phyloP scores from a whole-genome alignment of 2,329 filamentous ascomycete genomes.

The Epichloe hybrida region DNA sequence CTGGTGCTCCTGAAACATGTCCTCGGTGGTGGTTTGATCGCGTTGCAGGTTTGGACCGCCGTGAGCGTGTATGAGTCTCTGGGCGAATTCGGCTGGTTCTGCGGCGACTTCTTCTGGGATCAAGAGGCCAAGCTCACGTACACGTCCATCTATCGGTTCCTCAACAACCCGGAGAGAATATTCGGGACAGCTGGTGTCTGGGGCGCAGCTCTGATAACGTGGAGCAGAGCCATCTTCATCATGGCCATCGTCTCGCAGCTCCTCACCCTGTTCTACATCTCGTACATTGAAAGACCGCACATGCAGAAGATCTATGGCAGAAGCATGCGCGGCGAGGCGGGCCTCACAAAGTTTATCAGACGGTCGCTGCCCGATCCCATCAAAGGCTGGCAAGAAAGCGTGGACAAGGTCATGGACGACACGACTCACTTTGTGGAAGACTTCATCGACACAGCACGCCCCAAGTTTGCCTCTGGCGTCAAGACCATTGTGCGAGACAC shows the following conservation, averaged over 20 bases:
- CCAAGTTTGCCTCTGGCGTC: slow-evolving; percentile 75
- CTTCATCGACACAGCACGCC: slow-evolving; percentile 70
- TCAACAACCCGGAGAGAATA: slow-evolving; percentile 94
- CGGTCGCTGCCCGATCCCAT: slow-evolving; percentile 74
- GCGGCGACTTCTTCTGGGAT: slow-evolving; percentile 96
- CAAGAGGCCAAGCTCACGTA: slow-evolving; percentile 82
- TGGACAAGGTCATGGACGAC: slow-evolving; percentile 77
- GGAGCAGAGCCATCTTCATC: slow-evolving; percentile 74
- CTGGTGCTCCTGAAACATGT: slow-evolving; percentile 78
- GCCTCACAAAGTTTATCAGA: slow-evolving; percentile 82
- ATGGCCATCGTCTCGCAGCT: slow-evolving; percentile 77
- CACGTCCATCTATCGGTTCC: slow-evolving; percentile 91
- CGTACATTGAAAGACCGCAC: slow-evolving; percentile 87
- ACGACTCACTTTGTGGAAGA: slow-evolving; percentile 85
- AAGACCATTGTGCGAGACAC: slow-evolving; percentile 82
- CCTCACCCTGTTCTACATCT: slow-evolving; percentile 74
- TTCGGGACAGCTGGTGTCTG: slow-evolving; percentile 90
- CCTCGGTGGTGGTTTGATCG: slow-evolving; percentile 64
- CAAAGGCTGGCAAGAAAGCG: slow-evolving; percentile 68
- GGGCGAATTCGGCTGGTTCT: slow-evolving; percentile 98
- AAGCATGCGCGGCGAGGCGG: slow-evolving; percentile 72
- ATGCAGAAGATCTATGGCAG: slow-evolving; percentile 96
- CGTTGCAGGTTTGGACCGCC: slow-evolving; percentile 84
- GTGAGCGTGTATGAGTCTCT: slow-evolving; percentile 89
- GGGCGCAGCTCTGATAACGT: slow-evolving; percentile 88